A percentile compares a stretch with the other conserved stretches of the same genome.
These are phyloP conservation scores for Ascochyta viciae-villosae DNA, from an alignment of 2,329 filamentous ascomycete species.

Conservation along the genomic window DNA sequence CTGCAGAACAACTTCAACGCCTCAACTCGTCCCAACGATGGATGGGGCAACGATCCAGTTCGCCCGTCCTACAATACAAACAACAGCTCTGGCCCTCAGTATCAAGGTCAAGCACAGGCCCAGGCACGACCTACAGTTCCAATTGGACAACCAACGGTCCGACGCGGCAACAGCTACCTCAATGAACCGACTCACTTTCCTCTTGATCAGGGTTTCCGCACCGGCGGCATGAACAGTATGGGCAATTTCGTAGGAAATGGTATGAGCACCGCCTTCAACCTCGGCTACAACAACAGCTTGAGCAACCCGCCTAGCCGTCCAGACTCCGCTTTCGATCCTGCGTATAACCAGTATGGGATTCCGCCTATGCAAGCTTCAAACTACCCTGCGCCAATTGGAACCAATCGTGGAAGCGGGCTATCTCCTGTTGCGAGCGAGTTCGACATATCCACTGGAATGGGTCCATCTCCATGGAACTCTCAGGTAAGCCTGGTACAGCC, in stretches of 20 bases:
- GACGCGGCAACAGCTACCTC: constrained; percentile 41
- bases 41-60: constrained; percentile 36
- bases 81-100: constrained; percentile 33
- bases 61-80: constrained; percentile 34
- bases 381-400: constrained; percentile 47
- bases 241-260: constrained; percentile 13
- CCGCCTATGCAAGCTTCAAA: constrained; percentile 26
- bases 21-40: constrained; percentile 50
- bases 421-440: constrained; percentile 58
- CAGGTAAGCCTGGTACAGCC: constrained; percentile 31
- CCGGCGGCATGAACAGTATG: constrained; percentile 24
- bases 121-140: constrained; percentile 29
- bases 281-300: constrained; percentile 25
- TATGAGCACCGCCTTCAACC: constrained; percentile 22
- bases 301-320: constrained; percentile 48
- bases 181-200: constrained; percentile 50
- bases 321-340: constrained; percentile 45
- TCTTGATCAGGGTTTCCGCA: constrained; percentile 43
- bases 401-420: constrained; percentile 44
- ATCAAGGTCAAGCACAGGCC: constrained; percentile 24
- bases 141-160: constrained; percentile 31
- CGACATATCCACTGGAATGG: constrained; percentile 38
- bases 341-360: constrained; percentile 43
- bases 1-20: constrained; percentile 61
- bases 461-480: constrained; percentile 51